Conservation (phyloP, 1,139 yeast species). For the Dujonia santamariae region DNA sequence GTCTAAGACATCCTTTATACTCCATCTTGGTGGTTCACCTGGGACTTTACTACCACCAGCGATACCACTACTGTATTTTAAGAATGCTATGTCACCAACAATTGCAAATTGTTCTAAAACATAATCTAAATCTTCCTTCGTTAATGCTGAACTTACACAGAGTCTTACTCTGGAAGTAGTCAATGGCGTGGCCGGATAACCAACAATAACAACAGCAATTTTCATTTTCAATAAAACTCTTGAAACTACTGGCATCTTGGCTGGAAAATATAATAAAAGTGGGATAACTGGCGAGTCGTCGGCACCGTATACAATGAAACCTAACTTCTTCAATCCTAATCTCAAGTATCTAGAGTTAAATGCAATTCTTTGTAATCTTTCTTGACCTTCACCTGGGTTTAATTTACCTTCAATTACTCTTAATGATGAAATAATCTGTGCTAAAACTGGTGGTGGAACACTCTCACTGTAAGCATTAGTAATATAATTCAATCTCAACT, state of each 20-base stretch:
- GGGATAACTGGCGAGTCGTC: conserved; percentile 98
- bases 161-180: conserved; percentile 87
- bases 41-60: conserved; percentile 62
- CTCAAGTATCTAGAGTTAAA: conserved; percentile 92
- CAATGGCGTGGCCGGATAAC: conserved; percentile 96
- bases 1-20: conserved; percentile 71
- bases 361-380: conserved; percentile 88
- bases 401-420: conserved; percentile 75
- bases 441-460: conserved; percentile 85
- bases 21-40: conserved; percentile 71
- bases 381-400: conserved; percentile 90
- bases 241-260: conserved; percentile 91
- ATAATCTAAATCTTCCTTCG: conserved; percentile 89
- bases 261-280: conserved; percentile 78
- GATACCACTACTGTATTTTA: conserved; percentile 76
- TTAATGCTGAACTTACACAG: conserved; percentile 88
- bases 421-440: conserved; percentile 82
- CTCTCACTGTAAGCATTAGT: conserved; percentile 81
- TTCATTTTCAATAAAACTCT: conserved; percentile 74
- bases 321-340: conserved; percentile 84
- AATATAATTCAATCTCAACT: conserved; percentile 68
- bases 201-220: conserved; percentile 93
- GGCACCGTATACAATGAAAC: conserved; percentile 90
- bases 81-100: conserved; percentile 72
- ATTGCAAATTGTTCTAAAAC: conserved; percentile 70